Evolutionary conservation across 805 yeast species (phyloP), one percentile per base, ranked within the genome.

Genomic region (Wickerhamiella occidentalis): DNA sequence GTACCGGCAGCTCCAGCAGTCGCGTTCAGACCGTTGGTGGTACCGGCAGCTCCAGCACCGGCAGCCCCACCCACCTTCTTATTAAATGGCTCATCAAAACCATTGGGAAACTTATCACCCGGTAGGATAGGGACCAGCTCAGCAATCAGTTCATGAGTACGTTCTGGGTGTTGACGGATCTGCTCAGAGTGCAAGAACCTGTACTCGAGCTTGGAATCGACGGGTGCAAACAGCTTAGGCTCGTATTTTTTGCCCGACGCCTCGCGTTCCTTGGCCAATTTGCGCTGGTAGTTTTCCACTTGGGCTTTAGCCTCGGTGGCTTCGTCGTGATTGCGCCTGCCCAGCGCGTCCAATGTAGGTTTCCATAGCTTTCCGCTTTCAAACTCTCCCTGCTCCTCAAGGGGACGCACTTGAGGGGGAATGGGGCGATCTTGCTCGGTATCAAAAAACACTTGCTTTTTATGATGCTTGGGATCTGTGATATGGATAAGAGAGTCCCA

Each of bases 261-360:
- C 17, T 68, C 66, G 57, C 97, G 75, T 58, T 78, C 73, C 63
- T 79, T 82, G 13, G 95, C 86, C 38, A 71, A 66, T 17, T 67
- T 67, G 62, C 98, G 76, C 68, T 92, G 98, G n/a, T 72, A 73
- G 53, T 85, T 83, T 67, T 92, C 98, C 49, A 92, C 85, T 56
- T 77, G 76, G 61, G 71, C 82, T 66, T 92, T 92, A 61, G 87
- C 95, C 26, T 79, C 82, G 0, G 98, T 92, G 1, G 97, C 97
- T 3, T 71, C 68, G 15, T 70, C 73, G 64, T 92, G 98, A 62
- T 92, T 78, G 55, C 95, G 75, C 35, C 70, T 63, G 2, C 82
- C 82, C n/a, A 92, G 69, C 0, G 95, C 96, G 54, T 77, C 78
- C 11, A 85, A 75, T 1, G 94, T 95, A 37, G 80, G 72, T 42